Evolutionary conservation across 495 filamentous ascomycete genomes (phyloP).

Genomic region (Aspergillus haitiensis): DNA sequence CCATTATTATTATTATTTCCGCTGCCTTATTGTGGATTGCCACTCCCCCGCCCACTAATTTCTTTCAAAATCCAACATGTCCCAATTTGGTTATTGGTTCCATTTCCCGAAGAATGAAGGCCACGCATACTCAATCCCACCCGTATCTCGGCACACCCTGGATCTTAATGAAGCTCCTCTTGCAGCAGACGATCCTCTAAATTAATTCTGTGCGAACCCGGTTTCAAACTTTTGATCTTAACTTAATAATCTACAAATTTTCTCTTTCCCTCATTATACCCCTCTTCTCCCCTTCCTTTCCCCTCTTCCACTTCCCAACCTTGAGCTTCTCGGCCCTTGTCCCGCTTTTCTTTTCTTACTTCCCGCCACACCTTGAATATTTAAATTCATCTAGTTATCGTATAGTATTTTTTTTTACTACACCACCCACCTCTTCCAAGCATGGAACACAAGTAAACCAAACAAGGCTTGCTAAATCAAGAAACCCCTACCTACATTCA

Average conservation of each 20-base stretch:
- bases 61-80: not conserved
- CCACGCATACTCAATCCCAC: not conserved
- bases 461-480: not conserved
- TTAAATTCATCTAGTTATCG: too few species aligned
- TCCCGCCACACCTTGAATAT: not conserved
- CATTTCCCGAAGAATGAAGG: constrained; percentile 7
- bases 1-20: not conserved
- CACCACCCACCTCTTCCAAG: not conserved
- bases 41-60: not conserved
- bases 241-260: not conserved
- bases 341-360: not conserved
- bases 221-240: constrained; percentile 4
- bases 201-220: constrained; percentile 7
- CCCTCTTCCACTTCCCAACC: not conserved
- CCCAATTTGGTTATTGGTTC: not conserved
- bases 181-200: constrained; percentile 13
- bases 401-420: too few species aligned
- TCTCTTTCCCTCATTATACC: not conserved
- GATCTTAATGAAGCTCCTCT: not conserved
- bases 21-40: not conserved
- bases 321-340: not conserved
- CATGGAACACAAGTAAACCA: constrained; percentile 4
- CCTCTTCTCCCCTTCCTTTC: constrained; percentile 1
- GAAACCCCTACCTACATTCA: not conserved
- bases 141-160: constrained; percentile 1